Conservation (phyloP, 495 filamentous ascomycete genomes). For the Aspergillus bridgeri region DNA sequence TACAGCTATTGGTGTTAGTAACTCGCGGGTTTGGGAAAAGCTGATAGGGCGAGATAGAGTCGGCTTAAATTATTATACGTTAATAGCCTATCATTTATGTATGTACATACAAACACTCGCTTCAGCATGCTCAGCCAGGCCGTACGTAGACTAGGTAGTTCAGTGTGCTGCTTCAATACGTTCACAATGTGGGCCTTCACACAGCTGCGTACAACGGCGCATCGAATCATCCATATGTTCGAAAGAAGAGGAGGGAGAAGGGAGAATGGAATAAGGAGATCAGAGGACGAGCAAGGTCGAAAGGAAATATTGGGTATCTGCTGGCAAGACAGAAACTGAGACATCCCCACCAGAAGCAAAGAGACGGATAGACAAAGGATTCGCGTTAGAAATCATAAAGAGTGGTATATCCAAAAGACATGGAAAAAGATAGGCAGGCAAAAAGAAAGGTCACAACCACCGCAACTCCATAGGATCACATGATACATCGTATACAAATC, state of each 20-base stretch:
- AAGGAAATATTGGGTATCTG: slow-evolving; percentile 20
- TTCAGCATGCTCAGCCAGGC: not conserved
- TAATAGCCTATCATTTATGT: not conserved
- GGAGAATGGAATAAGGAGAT: not conserved
- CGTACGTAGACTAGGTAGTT: not conserved
- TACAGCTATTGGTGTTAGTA: not conserved
- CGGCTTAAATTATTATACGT: not conserved
- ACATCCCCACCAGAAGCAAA: slow-evolving; percentile 14
- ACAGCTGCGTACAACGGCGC: not conserved
- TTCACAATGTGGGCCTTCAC: not conserved
- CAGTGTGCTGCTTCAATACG: not conserved
- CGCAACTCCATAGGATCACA: not conserved
- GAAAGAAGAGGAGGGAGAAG: not conserved
- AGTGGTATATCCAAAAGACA: slow-evolving; percentile 13
- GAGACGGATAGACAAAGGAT: slow-evolving; percentile 1
- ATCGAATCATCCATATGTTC: not conserved
- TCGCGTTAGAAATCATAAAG: slow-evolving; percentile 1
- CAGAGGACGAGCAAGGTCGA: slow-evolving; percentile 1
- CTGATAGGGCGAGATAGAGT: not conserved
- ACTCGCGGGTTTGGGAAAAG: not conserved
- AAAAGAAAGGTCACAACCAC: slow-evolving; percentile 1
- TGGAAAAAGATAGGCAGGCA: slow-evolving; percentile 38
- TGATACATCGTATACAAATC: slow-evolving; percentile 4
- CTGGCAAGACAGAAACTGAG: slow-evolving; percentile 15
- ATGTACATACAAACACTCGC: not conserved